Base-by-base conservation (phyloP, 306 rosid species). In the Prunus mongolica region DNA sequence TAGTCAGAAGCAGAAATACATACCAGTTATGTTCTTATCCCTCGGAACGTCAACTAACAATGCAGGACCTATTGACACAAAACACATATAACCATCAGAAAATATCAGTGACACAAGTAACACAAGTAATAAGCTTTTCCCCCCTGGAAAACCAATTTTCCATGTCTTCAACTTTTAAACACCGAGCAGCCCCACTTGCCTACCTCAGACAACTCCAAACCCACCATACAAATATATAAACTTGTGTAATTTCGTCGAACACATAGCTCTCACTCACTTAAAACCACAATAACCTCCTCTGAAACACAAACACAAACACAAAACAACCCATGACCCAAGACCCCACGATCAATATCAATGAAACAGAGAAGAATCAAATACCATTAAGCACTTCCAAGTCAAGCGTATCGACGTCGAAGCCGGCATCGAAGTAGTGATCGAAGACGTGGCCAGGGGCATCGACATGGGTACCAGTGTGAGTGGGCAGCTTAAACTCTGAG, bases 381-480 rank as follows among this genome's bases (percentile, higher is more conserved):
- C 98, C 98, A 47, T 91, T 94, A 41, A 94, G 97, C 20, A 91
- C 81, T 18, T 78, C 84, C 52, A 94, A 38, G 72, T 91, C 97
- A 34, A 94, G 97, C 0, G 96, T 66, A 72, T 91, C 95, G 10
- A 90, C 91, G 13, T 94, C 96, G 80, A 94, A 94, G 41, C 98
- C 95, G 2, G 94, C 93, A 56, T 94, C 97, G 38, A 76, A 86
- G 86, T 93, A 91, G 80, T 87, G 85, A 62, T 93, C 97, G 80
- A 78, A 85, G 67, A 91, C 82, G 83, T 93, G 98, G 4, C 97
- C 81, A 0, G 97, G 96, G 47, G 97, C 83, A 58, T 91, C 97
- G 44, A 93, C 96, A 54, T 93, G 98, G 12, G 97, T 93, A 24
- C 98, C 98, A 2, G 91, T 87, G 85, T 93, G 98, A 76, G 69